Conservation (phyloP, 768 basidiomycete species). For the Lyophyllum atratum region DNA sequence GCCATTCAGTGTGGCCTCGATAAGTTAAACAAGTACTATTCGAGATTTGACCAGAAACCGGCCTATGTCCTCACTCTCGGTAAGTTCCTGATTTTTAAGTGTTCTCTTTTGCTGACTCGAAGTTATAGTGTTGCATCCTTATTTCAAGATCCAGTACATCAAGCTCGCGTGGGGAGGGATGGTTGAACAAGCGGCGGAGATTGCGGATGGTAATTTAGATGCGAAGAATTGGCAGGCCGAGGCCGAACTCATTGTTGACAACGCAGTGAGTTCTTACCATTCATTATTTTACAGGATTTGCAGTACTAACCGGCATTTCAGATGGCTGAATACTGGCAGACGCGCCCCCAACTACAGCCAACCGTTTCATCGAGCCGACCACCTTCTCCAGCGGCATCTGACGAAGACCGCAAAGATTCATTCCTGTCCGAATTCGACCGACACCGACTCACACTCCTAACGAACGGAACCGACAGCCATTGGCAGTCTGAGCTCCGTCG, state of each 20-base stretch:
- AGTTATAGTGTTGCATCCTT: slow-evolving; percentile 28
- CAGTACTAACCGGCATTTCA: background rate
- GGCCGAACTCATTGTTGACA: slow-evolving; percentile 15
- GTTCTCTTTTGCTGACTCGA: too few relatives aligned
- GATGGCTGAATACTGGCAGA: slow-evolving; percentile 15
- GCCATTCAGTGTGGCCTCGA: slow-evolving; percentile 21
- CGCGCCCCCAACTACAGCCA: background rate
- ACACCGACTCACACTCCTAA: slow-evolving; percentile 2
- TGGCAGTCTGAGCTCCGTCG: slow-evolving; percentile 14
- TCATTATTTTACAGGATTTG: background rate
- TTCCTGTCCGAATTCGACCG: slow-evolving; percentile 4
- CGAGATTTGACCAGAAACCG: slow-evolving; percentile 18
- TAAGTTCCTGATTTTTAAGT: slow-evolving; percentile 9
- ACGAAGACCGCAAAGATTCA: background rate
- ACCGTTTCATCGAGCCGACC: background rate
- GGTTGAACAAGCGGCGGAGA: slow-evolving; percentile 20
- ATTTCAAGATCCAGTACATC: slow-evolving; percentile 29
- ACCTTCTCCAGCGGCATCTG: background rate
- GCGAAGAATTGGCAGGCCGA: slow-evolving; percentile 21
- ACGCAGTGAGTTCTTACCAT: slow-evolving; percentile 3
- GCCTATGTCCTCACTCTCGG: slow-evolving; percentile 24
- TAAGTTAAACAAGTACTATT: slow-evolving; percentile 27
- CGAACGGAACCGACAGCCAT: background rate
- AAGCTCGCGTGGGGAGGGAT: slow-evolving; percentile 25
- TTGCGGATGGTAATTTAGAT: slow-evolving; percentile 11